Base-by-base conservation (phyloP, 495 filamentous ascomycete species). In the Penicillium daleae region DNA sequence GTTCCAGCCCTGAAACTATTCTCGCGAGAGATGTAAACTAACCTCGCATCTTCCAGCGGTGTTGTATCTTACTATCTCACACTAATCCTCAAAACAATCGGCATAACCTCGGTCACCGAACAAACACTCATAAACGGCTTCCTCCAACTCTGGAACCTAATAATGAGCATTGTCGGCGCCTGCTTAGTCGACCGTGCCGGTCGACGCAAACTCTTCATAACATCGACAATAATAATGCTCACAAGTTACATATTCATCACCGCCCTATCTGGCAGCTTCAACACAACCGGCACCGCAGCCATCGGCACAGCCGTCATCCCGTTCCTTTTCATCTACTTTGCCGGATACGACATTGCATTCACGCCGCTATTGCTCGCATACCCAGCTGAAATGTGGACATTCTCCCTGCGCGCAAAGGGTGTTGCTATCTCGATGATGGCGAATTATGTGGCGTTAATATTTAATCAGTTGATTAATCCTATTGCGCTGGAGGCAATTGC, bases 291-390 rank as follows among this genome's bases (percentile, higher is more conserved):
- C 29, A 3, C 46, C 44, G 5, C 13, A 46, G 1, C 62, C 74
- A 75, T 77, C 6, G 83, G 83, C 17, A 80, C 79, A 44, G 83
- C 78, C 6, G 84, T 86, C 31, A 78, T 89, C 6, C 82, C 85
- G 0, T 84, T 87, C 48, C 83, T 87, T 57, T 89, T 85, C 74
- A 66, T 88, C 22, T 89, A 86, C 72, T 71, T 73, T 61, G 66
- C 76, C 44, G 84, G 81, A 56, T 88, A 87, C 66, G 79, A 80
- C 55, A 83, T 88, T 51, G 83, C 83, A 29, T 80, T 86, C 74
- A 90, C 85, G 0, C 84, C 86, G 32, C 74, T 90, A 32, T 68
- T 90, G 17, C 82, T 87, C 57, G 82, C 87, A 17, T 87, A 88
- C 60, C 83, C 84, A 0, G 77, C 86, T 56, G 88, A 90, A 76